Evolutionary conservation across 1,139 yeast genomes (phyloP).

Genomic region (Blastobotrys capitulatus): DNA sequence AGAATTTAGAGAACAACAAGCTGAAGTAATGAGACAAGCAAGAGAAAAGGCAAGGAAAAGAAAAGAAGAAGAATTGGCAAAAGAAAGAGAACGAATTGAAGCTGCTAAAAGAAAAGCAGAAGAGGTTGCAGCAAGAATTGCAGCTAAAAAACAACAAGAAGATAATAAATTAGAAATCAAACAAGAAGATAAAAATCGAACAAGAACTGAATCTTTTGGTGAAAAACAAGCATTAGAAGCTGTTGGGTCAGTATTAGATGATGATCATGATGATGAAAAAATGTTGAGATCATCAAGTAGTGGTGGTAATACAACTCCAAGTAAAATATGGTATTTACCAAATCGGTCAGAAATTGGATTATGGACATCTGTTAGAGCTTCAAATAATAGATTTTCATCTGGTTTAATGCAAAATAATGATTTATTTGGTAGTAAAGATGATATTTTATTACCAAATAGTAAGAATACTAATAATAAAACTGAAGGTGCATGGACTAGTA

Average conservation of each 20-base stretch:
- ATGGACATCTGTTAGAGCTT: slow-evolving; percentile 11
- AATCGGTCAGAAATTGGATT: slow-evolving; percentile 7
- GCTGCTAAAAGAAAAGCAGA: slow-evolving; percentile 26
- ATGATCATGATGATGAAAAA: slow-evolving; percentile 9
- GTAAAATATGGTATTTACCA: slow-evolving; percentile 6
- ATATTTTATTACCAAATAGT: slow-evolving; percentile 1
- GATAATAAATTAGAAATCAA: not conserved
- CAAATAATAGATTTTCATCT: slow-evolving; percentile 10
- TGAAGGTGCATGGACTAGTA: not conserved
- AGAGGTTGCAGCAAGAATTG: slow-evolving; percentile 28
- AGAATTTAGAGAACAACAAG: slow-evolving; percentile 26
- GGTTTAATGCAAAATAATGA: slow-evolving; percentile 3
- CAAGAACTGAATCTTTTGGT: slow-evolving; percentile 8
- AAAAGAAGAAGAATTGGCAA: slow-evolving; percentile 32
- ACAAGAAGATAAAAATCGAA: not conserved
- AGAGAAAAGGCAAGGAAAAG: slow-evolving; percentile 32
- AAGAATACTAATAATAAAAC: not conserved
- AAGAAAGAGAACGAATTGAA: slow-evolving; percentile 29
- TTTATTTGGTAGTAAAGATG: slow-evolving; percentile 13
- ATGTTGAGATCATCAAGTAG: slow-evolving; percentile 5
- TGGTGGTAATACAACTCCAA: slow-evolving; percentile 5
- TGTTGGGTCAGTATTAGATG: slow-evolving; percentile 13
- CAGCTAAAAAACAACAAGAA: slow-evolving; percentile 18
- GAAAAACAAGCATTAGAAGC: slow-evolving; percentile 14
- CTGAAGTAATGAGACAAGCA: slow-evolving; percentile 31